phyloP scores from a whole-genome alignment of 2,329 filamentous ascomycete genomes.

The Aspergillus novofumigatus region DNA sequence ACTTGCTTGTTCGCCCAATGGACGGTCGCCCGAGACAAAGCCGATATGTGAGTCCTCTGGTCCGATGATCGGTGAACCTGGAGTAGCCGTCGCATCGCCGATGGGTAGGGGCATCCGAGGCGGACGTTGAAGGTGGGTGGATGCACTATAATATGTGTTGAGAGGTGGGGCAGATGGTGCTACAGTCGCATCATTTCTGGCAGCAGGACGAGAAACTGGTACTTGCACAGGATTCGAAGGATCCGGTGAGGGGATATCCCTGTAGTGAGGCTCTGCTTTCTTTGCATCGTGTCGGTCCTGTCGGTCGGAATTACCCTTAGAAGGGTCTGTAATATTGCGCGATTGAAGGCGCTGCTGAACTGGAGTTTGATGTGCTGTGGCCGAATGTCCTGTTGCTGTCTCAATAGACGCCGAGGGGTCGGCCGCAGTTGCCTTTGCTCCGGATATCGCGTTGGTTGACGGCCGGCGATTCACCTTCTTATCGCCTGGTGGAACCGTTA shows the following conservation, averaged over 20 bases:
- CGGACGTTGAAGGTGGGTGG: slow-evolving; percentile 52
- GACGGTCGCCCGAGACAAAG: slow-evolving; percentile 38
- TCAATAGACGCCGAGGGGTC: slow-evolving; percentile 42
- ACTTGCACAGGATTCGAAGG: slow-evolving; percentile 39
- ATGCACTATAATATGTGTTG: slow-evolving; percentile 46
- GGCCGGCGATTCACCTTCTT: slow-evolving; percentile 38
- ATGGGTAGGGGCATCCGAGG: slow-evolving; percentile 89
- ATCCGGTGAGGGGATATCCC: slow-evolving; percentile 29
- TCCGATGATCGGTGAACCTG: slow-evolving; percentile 82
- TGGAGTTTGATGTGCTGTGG: slow-evolving; percentile 30
- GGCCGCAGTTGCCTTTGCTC: slow-evolving; percentile 38
- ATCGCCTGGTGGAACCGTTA: slow-evolving; percentile 26
- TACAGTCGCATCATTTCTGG: slow-evolving; percentile 27
- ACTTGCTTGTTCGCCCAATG: slow-evolving; percentile 49
- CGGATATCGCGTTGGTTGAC: slow-evolving; percentile 39
- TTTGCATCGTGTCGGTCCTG: slow-evolving; percentile 21
- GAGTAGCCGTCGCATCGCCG: slow-evolving; percentile 83
- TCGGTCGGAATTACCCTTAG: slow-evolving; percentile 21
- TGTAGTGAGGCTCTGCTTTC: slow-evolving; percentile 19
- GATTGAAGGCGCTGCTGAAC: slow-evolving; percentile 42
- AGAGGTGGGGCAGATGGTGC: slow-evolving; percentile 42
- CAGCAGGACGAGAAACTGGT: slow-evolving; percentile 27
- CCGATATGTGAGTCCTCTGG: slow-evolving; percentile 58
- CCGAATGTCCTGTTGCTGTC: slow-evolving; percentile 39
- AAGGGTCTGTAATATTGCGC: slow-evolving; percentile 31